Evolutionary conservation across 176 grass and related monocot species (phyloP).

Genomic region (Urochloa ruziziensis): DNA sequence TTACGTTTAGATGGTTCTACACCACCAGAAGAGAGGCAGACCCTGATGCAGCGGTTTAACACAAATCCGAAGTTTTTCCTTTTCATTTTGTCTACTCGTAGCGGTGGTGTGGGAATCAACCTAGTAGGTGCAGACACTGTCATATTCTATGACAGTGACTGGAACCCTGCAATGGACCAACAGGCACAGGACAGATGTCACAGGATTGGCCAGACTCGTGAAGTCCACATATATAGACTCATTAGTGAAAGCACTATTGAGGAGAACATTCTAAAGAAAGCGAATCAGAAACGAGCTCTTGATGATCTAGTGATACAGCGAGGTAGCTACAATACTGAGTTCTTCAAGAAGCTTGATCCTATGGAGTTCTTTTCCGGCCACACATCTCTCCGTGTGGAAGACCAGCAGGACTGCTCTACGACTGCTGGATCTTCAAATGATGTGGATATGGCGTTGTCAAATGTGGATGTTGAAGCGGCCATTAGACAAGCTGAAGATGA

Average conservation of each 20-base stretch:
- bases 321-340: slow-evolving; percentile 97
- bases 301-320: slow-evolving; percentile 98
- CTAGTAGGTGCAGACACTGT: slow-evolving; percentile 97
- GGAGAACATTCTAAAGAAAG: slow-evolving; percentile 99
- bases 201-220: slow-evolving; percentile 95
- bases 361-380: slow-evolving; percentile 94
- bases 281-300: slow-evolving; percentile 94
- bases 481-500: slow-evolving; percentile 98
- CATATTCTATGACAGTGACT: slow-evolving; percentile 99
- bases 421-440: slow-evolving; percentile 43
- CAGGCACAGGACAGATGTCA: slow-evolving; percentile 99
- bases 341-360: slow-evolving; percentile 98
- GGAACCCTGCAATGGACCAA: slow-evolving; percentile 99
- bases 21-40: slow-evolving; percentile 90
- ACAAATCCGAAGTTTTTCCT: slow-evolving; percentile 96
- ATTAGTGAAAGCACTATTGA: slow-evolving; percentile 98
- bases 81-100: slow-evolving; percentile 98
- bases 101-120: slow-evolving; percentile 97
- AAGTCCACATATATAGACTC: slow-evolving; percentile 95
- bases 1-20: slow-evolving; percentile 96
- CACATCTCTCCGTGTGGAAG: slow-evolving; percentile 33
- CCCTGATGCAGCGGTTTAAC: slow-evolving; percentile 97
- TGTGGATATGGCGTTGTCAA: slow-evolving; percentile 47
- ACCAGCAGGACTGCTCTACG: slow-evolving; percentile 35
- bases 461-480: slow-evolving; percentile 93